phyloP scores from a whole-genome alignment of 306 rosid species.

The Quercus rubra region DNA sequence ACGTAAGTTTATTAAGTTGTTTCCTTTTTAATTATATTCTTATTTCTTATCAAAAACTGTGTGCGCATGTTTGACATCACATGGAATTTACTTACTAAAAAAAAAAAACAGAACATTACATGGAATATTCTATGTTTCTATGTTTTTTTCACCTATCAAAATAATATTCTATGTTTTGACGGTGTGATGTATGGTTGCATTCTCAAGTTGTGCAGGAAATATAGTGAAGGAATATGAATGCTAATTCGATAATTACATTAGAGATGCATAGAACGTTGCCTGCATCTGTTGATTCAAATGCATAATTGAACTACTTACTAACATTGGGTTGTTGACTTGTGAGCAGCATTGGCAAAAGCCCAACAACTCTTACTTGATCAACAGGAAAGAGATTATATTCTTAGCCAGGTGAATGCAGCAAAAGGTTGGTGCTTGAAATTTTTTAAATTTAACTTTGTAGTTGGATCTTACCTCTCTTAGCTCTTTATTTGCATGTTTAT shows the following conservation, averaged over 20 bases:
- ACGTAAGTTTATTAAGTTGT: too few species aligned
- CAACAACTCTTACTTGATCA: conserved; percentile 89
- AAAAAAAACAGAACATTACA: too few species aligned
- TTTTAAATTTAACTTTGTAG: conserved; percentile 2
- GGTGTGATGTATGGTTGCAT: neutral
- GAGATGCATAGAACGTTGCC: neutral
- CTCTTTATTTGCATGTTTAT: neutral
- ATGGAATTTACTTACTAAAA: too few species aligned
- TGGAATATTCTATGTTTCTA: neutral
- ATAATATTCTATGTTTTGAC: neutral
- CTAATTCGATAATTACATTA: neutral
- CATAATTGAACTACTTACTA: conserved; percentile 3
- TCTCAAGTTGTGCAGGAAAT: neutral
- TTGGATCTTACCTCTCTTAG: neutral
- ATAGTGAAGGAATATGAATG: neutral
- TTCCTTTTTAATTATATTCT: too few species aligned
- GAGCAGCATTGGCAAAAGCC: conserved; percentile 92
- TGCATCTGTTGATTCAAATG: conserved; percentile 10
- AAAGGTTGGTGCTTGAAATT: conserved; percentile 59
- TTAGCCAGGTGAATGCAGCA: conserved; percentile 83
- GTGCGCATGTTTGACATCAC: neutral
- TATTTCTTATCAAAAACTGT: too few species aligned
- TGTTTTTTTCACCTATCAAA: neutral
- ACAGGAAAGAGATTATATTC: conserved; percentile 88
- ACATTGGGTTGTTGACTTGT: conserved; percentile 25